Percentiles rank a stretch among this genome's conserved stretches.
phyloP scores from a whole-genome alignment of 2,329 filamentous ascomycete species.

The Dactylellina haptotyla region DNA sequence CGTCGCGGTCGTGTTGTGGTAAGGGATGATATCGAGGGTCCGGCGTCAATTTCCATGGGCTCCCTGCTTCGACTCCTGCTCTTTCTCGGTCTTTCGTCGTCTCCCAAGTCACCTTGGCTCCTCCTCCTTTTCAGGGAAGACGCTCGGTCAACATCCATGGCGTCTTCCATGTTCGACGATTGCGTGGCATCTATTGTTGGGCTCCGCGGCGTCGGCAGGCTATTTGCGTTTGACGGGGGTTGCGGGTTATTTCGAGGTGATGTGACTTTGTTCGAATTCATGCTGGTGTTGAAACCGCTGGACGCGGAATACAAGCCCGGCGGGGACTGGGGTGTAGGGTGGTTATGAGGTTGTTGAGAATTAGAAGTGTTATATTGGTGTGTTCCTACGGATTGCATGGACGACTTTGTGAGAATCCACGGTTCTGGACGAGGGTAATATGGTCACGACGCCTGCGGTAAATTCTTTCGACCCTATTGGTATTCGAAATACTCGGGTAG shows the following conservation, averaged over 20 bases:
- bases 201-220: constrained; percentile 48
- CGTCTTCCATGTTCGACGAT: constrained; percentile 33
- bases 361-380: constrained; percentile 55
- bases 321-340: constrained; percentile 50
- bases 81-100: constrained; percentile 48
- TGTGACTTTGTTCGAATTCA: constrained; percentile 51
- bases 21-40: constrained; percentile 30
- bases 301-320: constrained; percentile 53
- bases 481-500: background rate
- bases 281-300: constrained; percentile 51
- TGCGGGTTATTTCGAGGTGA: constrained; percentile 40
- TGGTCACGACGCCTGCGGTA: background rate
- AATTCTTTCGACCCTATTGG: constrained; percentile 3
- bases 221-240: constrained; percentile 22
- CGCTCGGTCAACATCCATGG: constrained; percentile 39
- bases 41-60: constrained; percentile 47
- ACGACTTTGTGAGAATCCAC: constrained; percentile 43
- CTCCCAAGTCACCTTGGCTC: constrained; percentile 48
- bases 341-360: constrained; percentile 53
- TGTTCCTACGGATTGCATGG: constrained; percentile 55
- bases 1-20: constrained; percentile 34
- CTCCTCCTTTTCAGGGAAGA: constrained; percentile 51
- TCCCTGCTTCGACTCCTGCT: constrained; percentile 50
- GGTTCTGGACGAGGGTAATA: constrained; percentile 9
- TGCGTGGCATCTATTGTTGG: constrained; percentile 39